Evolutionary conservation across 139 green algal species (phyloP), one percentile per base, ranked within the genome.

Genomic region (Tetradesmus lagerheimii): DNA sequence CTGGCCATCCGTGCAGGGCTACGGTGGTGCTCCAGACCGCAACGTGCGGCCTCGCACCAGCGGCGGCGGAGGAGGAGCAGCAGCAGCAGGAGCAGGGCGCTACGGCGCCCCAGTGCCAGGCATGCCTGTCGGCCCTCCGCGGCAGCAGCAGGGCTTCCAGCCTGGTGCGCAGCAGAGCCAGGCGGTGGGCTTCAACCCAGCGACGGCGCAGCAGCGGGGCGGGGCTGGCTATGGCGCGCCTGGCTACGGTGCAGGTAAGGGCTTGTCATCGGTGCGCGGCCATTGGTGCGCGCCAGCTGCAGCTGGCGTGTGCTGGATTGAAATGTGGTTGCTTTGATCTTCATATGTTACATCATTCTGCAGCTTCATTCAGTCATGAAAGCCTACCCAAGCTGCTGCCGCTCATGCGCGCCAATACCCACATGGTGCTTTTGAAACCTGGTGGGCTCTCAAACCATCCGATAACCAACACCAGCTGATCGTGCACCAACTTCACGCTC

Each of bases 41-140:
- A 88, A 88, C 47, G 83, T 88, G 27, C 83, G 83, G 25, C 83
- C 62, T 8, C 67, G 83, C 57, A 39, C 15, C 11, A 80, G 83
- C 29, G 83, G 62, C 31, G 83, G 83, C 27, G 62, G 62, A 37
- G 76, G 29, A 31, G 76, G 16, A 1, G 11, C 35, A 15, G 76
- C 76, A 34, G 76, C 23, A 14, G 35, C 31, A 37, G 31, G 9
- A 78, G n/a, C 67, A 38, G 67, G 67, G n/a, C n/a, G 67, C n/a
- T 78, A 23, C 31, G 67, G 31, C 64, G 29, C 12, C 1, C 67
- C n/a, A 41, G n/a, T 11, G 4, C 67, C n/a, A 25, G 67, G 67
- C 67, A 39, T 78, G n/a, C 31, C n/a, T 78, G 67, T 20, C 16
- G n/a, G n/a, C n/a, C 67, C n/a, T 9, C 14, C 31, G 27, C 27